Evolutionary conservation across 2,329 filamentous ascomycete species (phyloP), one percentile per base, ranked within the genome.

Genomic region (Monilinia fructigena): DNA sequence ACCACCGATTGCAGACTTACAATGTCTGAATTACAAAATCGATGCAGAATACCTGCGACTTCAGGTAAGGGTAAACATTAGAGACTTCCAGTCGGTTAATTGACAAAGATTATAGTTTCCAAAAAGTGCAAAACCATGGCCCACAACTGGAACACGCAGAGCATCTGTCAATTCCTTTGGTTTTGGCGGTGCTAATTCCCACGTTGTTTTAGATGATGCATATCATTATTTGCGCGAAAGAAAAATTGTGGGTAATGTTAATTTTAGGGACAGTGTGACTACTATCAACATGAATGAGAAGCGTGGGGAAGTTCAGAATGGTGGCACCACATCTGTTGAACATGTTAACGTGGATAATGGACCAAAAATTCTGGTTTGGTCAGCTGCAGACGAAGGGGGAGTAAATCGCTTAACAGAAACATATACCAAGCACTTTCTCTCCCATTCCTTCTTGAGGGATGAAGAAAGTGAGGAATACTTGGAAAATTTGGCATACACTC

Each of bases 161-260:
- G 55, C 58, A 16, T 64, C 52, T 23, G 40, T 69, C 20, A 69
- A 69, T 48, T 61, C 66, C 4, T 71, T 71, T 26, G 68, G 68
- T 38, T 60, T 66, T 35, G 68, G 66, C 1, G 68, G 68, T 3
- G 23, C 65, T 16, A 70, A 71, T 61, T 55, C 58, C 10, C 65
- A 68, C 40, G 68, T 67, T 11, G 65, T 68, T 26, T 14, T 67
- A 28, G 68, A 70, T 6, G 66, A 65, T 26, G 62, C 56, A 45
- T 53, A 14, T 20, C 40, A 63, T 18, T 63, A 66, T 20, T n/a
- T 61, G 18, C n/a, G 52, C 38, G 20, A 48, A 2, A 10, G 40
- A 3, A 28, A 50, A 4, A 8, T 60, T 12, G 4, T 28, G 18
- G 45, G 55, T 2, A n/a, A 53, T 10, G 42, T 45, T 55, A 1